Evolutionary conservation across 176 grass and related monocot genomes (phyloP).

Genomic region (Oryza officinalis): DNA sequence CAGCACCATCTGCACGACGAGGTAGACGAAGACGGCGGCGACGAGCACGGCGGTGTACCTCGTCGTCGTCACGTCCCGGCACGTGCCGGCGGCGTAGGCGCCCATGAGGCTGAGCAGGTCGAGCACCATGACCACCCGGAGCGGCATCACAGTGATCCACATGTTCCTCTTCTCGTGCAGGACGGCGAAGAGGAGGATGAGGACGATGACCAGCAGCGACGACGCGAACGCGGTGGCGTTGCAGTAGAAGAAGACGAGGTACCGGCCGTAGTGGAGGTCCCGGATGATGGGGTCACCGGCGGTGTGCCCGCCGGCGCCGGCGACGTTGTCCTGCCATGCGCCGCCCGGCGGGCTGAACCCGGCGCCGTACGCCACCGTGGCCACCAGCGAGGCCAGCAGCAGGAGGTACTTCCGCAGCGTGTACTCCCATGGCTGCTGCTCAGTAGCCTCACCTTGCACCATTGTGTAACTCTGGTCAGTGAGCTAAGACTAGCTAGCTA

Average conservation of each 20-base stretch:
- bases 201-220: conserved; percentile 28
- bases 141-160: background rate
- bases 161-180: background rate
- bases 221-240: conserved; percentile 39
- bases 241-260: conserved; percentile 36
- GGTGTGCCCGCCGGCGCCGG: background rate
- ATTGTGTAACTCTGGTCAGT: no score
- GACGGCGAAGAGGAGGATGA: conserved; percentile 17
- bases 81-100: conserved; percentile 12
- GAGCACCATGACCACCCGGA: background rate
- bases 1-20: background rate
- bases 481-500: no score
- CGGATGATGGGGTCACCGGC: conserved; percentile 25
- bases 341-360: conserved; percentile 36
- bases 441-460: no score
- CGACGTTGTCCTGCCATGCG: conserved; percentile 6
- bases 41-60: background rate
- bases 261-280: background rate
- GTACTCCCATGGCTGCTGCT: background rate
- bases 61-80: background rate
- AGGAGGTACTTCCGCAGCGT: conserved; percentile 33
- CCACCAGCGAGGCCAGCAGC: conserved; percentile 35
- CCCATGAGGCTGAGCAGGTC: conserved; percentile 31
- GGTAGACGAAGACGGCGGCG: background rate
- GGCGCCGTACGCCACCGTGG: conserved; percentile 23